These are phyloP conservation scores for Fusarium euwallaceae DNA, from an alignment of 2,329 filamentous ascomycete species.

Conservation along the genomic window DNA sequence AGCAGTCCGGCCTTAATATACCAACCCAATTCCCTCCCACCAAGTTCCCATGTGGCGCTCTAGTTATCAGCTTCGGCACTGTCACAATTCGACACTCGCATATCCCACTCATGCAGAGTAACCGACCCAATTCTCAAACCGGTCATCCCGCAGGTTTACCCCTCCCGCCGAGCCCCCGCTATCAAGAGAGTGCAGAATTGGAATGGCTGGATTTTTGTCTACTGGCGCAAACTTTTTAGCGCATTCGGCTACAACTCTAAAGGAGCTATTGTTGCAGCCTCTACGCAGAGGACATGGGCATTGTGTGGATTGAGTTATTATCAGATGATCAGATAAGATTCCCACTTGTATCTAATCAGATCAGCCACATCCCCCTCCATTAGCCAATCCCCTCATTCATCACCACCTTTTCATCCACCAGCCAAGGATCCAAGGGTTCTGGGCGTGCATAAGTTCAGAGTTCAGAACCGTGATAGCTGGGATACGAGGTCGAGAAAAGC, in stretches of 20 bases:
- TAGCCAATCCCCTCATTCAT: slow-evolving; percentile 24
- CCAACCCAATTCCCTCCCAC: not conserved
- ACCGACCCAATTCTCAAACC: not conserved
- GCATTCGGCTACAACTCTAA: not conserved
- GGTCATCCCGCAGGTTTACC: slow-evolving; percentile 8
- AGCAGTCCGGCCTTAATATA: slow-evolving; percentile 31
- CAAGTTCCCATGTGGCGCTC: slow-evolving; percentile 5
- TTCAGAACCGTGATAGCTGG: slow-evolving; percentile 28
- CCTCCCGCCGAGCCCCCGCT: slow-evolving; percentile 18
- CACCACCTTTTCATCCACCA: slow-evolving; percentile 3
- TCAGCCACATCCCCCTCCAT: slow-evolving; percentile 29
- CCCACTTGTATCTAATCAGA: slow-evolving; percentile 46
- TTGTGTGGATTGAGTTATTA: slow-evolving; percentile 32
- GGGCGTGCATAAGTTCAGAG: slow-evolving; percentile 23
- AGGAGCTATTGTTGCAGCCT: slow-evolving; percentile 21
- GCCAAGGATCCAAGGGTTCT: not conserved
- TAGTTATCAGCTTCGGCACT: not conserved
- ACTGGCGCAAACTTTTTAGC: not conserved
- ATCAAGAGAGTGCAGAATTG: slow-evolving; percentile 5
- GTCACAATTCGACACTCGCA: not conserved
- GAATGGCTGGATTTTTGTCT: slow-evolving; percentile 11
- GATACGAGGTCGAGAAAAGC: not conserved
- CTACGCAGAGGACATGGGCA: slow-evolving; percentile 7
- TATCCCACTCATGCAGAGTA: slow-evolving; percentile 1
- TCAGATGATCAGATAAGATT: slow-evolving; percentile 45